phyloP scores from a whole-genome alignment of 257 asterid genomes.

The Fraxinus americana region DNA sequence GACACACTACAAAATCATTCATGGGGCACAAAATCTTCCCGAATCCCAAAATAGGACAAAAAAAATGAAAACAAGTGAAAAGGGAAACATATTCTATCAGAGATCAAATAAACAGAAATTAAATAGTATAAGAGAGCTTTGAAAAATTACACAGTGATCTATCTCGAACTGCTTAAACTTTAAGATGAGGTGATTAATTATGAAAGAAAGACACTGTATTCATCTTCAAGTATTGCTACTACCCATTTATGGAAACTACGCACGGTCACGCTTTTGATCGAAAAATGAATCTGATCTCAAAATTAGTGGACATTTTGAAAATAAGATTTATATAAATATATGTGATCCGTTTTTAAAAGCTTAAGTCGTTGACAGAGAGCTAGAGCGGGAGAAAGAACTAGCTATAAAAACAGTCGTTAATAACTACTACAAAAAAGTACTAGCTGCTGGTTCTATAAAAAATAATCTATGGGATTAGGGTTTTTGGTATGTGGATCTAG shows the following conservation, averaged over 20 bases:
- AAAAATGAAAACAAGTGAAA: slow-evolving; percentile 21
- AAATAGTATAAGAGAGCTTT: slow-evolving; percentile 42
- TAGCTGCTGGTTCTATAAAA: slow-evolving; percentile 20
- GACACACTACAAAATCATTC: slow-evolving; percentile 31
- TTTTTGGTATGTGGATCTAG: slow-evolving; percentile 35
- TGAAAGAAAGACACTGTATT: no score
- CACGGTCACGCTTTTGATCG: neutral
- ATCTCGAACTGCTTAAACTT: no score
- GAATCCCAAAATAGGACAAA: slow-evolving; percentile 40
- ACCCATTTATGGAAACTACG: neutral
- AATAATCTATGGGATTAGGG: slow-evolving; percentile 36
- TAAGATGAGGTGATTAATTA: neutral
- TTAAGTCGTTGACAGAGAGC: neutral
- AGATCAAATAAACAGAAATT: slow-evolving; percentile 29
- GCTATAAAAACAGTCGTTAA: slow-evolving; percentile 4
- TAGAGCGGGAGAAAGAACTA: neutral
- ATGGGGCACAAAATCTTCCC: slow-evolving; percentile 44
- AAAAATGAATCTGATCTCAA: neutral
- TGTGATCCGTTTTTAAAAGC: neutral
- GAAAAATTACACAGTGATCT: slow-evolving; percentile 17
- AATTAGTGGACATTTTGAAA: neutral
- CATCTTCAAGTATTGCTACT: no score
- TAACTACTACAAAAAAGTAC: neutral
- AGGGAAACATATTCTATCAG: slow-evolving; percentile 23
- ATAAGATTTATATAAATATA: slow-evolving; percentile 1